Conservation (phyloP, 2,329 filamentous ascomycete genomes). For the Orbilia javanica region DNA sequence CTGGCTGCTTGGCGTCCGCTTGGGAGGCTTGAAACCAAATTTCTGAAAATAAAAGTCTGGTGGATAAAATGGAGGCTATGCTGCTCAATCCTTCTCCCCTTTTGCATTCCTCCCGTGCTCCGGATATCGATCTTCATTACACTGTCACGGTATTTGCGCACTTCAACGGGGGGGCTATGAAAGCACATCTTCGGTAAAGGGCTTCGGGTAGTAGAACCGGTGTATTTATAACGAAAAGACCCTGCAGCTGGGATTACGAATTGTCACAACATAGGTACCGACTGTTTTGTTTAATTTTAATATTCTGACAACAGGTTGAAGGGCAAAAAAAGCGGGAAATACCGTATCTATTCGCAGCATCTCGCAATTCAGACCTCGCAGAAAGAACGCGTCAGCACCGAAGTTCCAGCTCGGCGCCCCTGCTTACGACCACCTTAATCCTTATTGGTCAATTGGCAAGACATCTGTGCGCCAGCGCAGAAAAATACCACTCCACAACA, state of each 20-base stretch:
- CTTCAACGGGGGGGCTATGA: conserved; percentile 7
- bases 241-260: neutral
- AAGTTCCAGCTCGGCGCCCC: conserved; percentile 7
- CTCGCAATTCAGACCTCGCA: conserved; percentile 1
- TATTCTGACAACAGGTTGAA: neutral
- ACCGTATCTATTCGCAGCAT: conserved; percentile 24
- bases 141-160: conserved; percentile 9
- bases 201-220: conserved; percentile 18
- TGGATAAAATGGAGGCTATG: conserved; percentile 18
- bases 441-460: conserved; percentile 44
- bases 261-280: neutral
- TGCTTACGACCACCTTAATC: conserved; percentile 24
- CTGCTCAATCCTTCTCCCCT: neutral
- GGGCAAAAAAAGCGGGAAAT: neutral
- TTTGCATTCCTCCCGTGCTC: conserved; percentile 25
- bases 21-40: conserved; percentile 10
- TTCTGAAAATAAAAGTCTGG: neutral
- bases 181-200: conserved; percentile 11
- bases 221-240: conserved; percentile 1
- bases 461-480: conserved; percentile 21
- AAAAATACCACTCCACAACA: conserved; percentile 46
- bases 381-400: conserved; percentile 34
- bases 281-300: conserved; percentile 5
- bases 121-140: conserved; percentile 6
- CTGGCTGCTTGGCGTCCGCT: conserved; percentile 16